A percentile compares a stretch with the other conserved stretches of the same genome.
These are phyloP conservation scores for Lactarius deliciosus DNA, from an alignment of 768 basidiomycete genomes.

Conservation along the genomic window DNA sequence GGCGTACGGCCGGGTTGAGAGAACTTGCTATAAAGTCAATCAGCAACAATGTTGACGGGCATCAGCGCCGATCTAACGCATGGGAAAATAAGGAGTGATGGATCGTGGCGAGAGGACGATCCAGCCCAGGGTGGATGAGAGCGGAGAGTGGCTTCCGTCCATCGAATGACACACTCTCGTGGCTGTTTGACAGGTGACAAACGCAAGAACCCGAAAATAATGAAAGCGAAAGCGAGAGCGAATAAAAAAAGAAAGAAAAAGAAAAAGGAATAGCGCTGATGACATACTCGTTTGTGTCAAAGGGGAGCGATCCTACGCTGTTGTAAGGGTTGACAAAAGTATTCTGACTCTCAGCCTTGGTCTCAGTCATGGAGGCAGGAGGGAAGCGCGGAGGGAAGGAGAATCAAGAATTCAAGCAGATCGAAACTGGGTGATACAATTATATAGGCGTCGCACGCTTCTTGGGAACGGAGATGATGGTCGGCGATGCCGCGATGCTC, in stretches of 20 bases:
- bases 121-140: constrained; percentile 10
- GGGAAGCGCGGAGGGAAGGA: constrained; percentile 29
- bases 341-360: constrained; percentile 22
- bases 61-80: constrained; percentile 26
- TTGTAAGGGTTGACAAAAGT: constrained; percentile 19
- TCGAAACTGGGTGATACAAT: constrained; percentile 26
- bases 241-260: not conserved
- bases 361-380: constrained; percentile 29
- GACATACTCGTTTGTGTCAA: constrained; percentile 24
- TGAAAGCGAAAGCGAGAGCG: not conserved
- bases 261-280: not conserved
- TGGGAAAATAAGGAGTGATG: constrained; percentile 24
- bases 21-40: constrained; percentile 32
- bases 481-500: constrained; percentile 30
- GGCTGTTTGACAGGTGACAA: constrained; percentile 29
- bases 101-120: constrained; percentile 25
- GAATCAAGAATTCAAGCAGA: constrained; percentile 28
- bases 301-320: constrained; percentile 22
- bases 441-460: constrained; percentile 26
- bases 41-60: constrained; percentile 23
- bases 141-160: constrained; percentile 14
- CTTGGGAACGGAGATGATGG: constrained; percentile 29
- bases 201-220: constrained; percentile 5
- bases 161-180: constrained; percentile 25
- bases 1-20: constrained; percentile 18